Conservation (phyloP, 345 rosid species). For the Populus deltoides region DNA sequence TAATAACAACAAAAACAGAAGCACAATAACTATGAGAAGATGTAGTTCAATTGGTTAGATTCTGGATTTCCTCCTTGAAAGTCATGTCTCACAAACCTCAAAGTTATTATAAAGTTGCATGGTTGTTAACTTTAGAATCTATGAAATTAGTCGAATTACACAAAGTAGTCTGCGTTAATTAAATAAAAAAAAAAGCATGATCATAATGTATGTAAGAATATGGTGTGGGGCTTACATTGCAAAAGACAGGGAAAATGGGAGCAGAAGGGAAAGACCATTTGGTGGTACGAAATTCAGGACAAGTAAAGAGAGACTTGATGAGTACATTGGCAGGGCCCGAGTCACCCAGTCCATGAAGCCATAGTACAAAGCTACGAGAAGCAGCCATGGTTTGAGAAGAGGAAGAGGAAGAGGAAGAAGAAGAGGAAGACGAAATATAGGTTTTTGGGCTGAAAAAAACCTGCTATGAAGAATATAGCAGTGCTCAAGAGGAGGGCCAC, state of each 20-base stretch:
- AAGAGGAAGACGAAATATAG: background rate
- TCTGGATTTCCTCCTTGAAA: too few relatives aligned
- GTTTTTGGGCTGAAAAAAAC: conserved; percentile 21
- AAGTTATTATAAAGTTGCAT: too few relatives aligned
- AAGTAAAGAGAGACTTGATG: conserved; percentile 61
- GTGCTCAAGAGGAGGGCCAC: conserved; percentile 26
- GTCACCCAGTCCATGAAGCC: conserved; percentile 84
- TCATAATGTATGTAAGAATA: background rate
- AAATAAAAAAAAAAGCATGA: background rate
- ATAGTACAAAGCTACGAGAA: conserved; percentile 55
- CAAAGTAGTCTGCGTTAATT: too few relatives aligned
- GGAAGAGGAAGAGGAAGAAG: conserved; percentile 26
- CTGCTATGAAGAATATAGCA: conserved; percentile 24
- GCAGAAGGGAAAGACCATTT: conserved; percentile 89
- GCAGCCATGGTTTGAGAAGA: conserved; percentile 32
- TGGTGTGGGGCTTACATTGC: conserved; percentile 47
- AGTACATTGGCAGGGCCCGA: conserved; percentile 91
- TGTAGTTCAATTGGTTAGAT: too few relatives aligned
- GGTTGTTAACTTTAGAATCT: background rate
- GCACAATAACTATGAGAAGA: too few relatives aligned
- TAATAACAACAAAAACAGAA: background rate
- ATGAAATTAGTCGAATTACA: too few relatives aligned
- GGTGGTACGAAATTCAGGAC: conserved; percentile 52
- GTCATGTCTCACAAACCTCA: too few relatives aligned
- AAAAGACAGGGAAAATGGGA: conserved; percentile 62